phyloP scores from a whole-genome alignment of 495 filamentous ascomycete genomes.

The Astrothelium subdiscretum region DNA sequence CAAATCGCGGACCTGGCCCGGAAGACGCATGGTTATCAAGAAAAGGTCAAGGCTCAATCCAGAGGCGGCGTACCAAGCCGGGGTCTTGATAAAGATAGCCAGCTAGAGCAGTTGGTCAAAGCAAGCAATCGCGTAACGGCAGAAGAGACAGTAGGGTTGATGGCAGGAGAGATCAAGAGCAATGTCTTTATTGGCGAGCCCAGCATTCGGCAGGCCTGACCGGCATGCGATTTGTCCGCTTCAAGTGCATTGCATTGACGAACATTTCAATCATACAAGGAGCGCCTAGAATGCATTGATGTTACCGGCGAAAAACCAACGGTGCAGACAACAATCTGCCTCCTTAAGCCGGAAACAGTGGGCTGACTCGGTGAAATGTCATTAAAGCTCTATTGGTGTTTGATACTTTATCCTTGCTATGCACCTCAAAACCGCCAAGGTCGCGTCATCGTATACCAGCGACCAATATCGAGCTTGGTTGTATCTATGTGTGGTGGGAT shows the following conservation, averaged over 20 bases:
- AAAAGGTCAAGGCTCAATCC: slow-evolving; percentile 19
- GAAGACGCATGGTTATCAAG: slow-evolving; percentile 42
- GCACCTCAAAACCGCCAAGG: too few relatives aligned
- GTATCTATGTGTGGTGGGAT: too few relatives aligned
- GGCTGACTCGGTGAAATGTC: too few relatives aligned
- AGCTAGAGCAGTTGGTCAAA: slow-evolving; percentile 67
- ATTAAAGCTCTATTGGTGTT: too few relatives aligned
- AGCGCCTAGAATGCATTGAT: too few relatives aligned
- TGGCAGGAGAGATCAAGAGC: slow-evolving; percentile 74
- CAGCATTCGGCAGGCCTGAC: not conserved
- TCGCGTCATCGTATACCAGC: too few relatives aligned
- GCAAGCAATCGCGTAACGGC: slow-evolving; percentile 71
- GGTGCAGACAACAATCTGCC: too few relatives aligned
- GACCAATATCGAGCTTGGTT: too few relatives aligned
- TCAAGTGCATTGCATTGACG: not conserved
- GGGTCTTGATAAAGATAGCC: slow-evolving; percentile 38
- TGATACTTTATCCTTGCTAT: too few relatives aligned
- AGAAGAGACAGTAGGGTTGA: slow-evolving; percentile 75
- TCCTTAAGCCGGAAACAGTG: too few relatives aligned
- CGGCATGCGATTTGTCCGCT: not conserved
- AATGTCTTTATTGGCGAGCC: slow-evolving; percentile 56
- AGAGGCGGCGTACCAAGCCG: slow-evolving; percentile 11
- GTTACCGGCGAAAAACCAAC: too few relatives aligned
- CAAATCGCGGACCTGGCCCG: slow-evolving; percentile 80
- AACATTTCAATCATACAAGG: too few relatives aligned